Evolutionary conservation across 768 basidiomycete genomes (phyloP), one percentile per base, ranked within the genome.

Genomic region (Asterophora lycoperdoides): DNA sequence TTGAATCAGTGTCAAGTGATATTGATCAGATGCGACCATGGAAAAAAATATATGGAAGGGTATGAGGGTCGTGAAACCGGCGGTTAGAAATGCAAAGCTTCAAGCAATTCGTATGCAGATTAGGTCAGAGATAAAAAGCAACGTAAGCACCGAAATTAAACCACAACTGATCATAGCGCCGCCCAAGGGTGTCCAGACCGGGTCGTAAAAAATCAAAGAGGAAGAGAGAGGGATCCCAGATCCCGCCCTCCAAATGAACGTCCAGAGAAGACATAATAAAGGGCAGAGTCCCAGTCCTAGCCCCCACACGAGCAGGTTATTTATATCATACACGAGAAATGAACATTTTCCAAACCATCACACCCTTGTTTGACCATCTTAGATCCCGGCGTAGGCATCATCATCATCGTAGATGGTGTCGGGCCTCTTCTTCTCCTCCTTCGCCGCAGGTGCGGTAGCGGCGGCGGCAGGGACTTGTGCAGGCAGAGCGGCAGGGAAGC

Each of bases 321-420:
- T 28, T 32, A 39, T 44, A 44, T 51, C 32, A 14, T 49, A 52
- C 51, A 49, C 39, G 39, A 28, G 43, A 19, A 23, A 37, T 38
- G 23, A 29, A 34, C 48, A 34, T 49, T 18, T 13, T 46, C 32
- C 17, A 39, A 15, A 38, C 35, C 29, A 18, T 23, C 19, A 18
- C 19, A 18, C 26, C 20, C 35, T 15, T 2, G 30, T 32, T 32
- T 32, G 30, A 42, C 23, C 38, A 4, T 8, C 29, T 61, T 65
- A 33, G 34, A 60, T 49, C 7, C 59, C 59, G 11, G 56, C 59
- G 49, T 60, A 60, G 1, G 56, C 59, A 35, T 60, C 59, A 9
- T 47, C 48, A 29, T 52, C 56, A 36, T 60, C 59, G 44, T 62
- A 62, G 38, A 60, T 40, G 17, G 61, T 62, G 32, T 56, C 55